Conservation (phyloP, 495 filamentous ascomycete species). For the Aspergillus hancockii region DNA sequence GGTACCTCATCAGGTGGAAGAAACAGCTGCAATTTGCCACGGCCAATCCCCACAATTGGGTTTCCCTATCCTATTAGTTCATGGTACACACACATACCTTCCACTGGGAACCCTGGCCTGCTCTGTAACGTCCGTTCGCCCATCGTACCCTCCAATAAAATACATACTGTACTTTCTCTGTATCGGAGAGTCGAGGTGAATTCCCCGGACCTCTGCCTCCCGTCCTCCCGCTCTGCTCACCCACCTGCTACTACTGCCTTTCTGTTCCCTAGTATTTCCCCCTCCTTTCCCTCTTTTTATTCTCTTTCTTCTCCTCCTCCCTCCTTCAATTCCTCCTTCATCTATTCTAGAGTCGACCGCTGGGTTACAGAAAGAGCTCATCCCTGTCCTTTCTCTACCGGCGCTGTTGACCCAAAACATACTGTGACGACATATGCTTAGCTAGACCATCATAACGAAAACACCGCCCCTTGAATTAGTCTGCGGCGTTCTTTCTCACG, state of each 20-base stretch:
- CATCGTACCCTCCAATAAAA: conserved; percentile 25
- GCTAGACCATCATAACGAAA: conserved; percentile 18
- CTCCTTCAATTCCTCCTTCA: conserved; percentile 24
- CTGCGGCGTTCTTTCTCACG: conserved; percentile 24
- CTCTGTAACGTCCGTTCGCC: conserved; percentile 9
- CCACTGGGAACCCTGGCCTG: conserved; percentile 1
- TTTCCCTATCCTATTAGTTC: conserved; percentile 3
- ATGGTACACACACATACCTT: background rate
- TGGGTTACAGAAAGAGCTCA: conserved; percentile 22
- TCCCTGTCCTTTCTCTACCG: conserved; percentile 22
- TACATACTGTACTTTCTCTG: conserved; percentile 15
- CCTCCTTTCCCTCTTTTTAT: conserved; percentile 20
- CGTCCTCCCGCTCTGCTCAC: conserved; percentile 25
- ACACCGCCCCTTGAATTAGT: conserved; percentile 21
- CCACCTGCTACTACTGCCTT: conserved; percentile 22
- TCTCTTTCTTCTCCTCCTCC: conserved; percentile 19
- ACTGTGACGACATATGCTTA: conserved; percentile 35
- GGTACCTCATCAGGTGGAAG: background rate
- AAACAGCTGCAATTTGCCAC: conserved; percentile 34
- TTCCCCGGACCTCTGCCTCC: conserved; percentile 35
- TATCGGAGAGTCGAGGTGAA: conserved; percentile 24
- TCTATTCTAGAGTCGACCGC: conserved; percentile 29
- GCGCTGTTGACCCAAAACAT: conserved; percentile 26
- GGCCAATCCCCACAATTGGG: conserved; percentile 27
- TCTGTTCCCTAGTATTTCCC: conserved; percentile 24